Conservation (phyloP, 2,329 filamentous ascomycete species). For the Hyphodiscus sp. region DNA sequence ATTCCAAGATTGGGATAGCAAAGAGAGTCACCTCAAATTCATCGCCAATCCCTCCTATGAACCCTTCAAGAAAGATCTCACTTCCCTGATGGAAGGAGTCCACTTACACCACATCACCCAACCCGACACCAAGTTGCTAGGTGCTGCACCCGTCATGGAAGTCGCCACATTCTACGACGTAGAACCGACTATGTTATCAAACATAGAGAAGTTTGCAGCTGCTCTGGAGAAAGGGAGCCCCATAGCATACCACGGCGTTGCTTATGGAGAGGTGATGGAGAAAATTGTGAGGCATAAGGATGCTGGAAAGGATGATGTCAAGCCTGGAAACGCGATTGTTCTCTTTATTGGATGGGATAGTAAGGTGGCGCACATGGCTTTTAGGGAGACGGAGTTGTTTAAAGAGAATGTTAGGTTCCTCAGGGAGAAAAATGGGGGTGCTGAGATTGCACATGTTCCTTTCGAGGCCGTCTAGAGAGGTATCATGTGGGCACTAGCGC, state of each 20-base stretch:
- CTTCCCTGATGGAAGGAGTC: conserved; percentile 7
- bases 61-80: neutral
- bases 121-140: conserved; percentile 8
- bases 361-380: conserved; percentile 20
- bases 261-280: conserved; percentile 10
- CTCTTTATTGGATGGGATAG: conserved; percentile 20
- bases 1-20: neutral
- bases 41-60: neutral
- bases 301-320: neutral
- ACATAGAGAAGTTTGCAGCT: conserved; percentile 9
- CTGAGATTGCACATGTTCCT: neutral
- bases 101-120: conserved; percentile 14
- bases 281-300: conserved; percentile 10
- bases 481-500: too few relatives aligned
- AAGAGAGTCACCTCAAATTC: neutral
- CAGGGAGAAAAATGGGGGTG: neutral
- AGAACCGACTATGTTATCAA: neutral
- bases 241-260: conserved; percentile 4
- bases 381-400: conserved; percentile 18
- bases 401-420: conserved; percentile 15
- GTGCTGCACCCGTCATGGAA: conserved; percentile 13
- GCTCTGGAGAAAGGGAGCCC: conserved; percentile 1
- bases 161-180: conserved; percentile 17
- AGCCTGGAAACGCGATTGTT: conserved; percentile 13
- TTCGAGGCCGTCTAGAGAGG: neutral